Evolutionary conservation across 2,329 filamentous ascomycete species (phyloP).

Genomic region (Sporothrix euskadiensis): DNA sequence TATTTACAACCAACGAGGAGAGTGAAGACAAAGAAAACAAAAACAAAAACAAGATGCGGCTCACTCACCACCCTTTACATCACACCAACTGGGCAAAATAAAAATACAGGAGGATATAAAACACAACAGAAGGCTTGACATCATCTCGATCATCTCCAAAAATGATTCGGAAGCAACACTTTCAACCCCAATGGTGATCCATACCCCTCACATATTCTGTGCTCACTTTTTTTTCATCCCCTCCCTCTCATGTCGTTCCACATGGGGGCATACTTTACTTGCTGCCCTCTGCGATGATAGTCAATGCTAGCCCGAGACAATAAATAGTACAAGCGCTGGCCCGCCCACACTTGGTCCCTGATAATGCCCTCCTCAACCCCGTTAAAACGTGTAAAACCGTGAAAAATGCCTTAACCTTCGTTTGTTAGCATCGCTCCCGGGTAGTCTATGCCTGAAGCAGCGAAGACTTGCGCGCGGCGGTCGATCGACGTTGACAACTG

Average conservation of each 20-base stretch:
- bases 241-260: background rate
- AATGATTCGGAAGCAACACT: background rate
- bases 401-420: background rate
- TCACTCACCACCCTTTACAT: background rate
- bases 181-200: background rate
- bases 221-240: background rate
- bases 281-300: background rate
- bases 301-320: background rate
- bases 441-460: conserved; percentile 30
- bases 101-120: background rate
- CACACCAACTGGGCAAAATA: background rate
- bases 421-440: conserved; percentile 4
- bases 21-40: background rate
- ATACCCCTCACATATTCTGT: background rate
- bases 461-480: conserved; percentile 28
- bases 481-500: conserved; percentile 21
- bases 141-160: background rate
- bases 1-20: background rate
- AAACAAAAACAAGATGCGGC: background rate
- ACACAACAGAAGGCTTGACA: background rate
- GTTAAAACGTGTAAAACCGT: background rate
- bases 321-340: background rate
- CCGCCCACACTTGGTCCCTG: conserved; percentile 18
- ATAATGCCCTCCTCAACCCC: background rate
- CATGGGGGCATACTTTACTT: background rate